These are phyloP conservation scores for Sporobolomyces roseus DNA, from an alignment of 768 basidiomycete genomes.

Conservation along the genomic window DNA sequence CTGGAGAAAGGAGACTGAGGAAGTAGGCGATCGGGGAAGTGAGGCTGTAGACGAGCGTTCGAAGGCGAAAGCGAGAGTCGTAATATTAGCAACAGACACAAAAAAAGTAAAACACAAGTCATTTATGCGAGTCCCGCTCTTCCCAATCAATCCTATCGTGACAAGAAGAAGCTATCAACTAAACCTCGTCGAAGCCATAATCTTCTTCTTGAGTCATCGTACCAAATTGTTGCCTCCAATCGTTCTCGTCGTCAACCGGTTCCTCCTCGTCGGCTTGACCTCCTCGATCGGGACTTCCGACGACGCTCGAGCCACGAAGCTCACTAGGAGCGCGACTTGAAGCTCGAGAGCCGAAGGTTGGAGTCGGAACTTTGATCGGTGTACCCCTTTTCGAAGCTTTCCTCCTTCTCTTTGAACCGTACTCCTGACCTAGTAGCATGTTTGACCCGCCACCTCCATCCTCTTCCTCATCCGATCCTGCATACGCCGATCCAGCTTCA, in stretches of 20 bases:
- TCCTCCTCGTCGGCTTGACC: slow-evolving; percentile 50
- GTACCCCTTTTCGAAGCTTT: not conserved
- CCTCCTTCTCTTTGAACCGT: slow-evolving; percentile 14
- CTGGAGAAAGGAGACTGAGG: no score
- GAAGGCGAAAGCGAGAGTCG: no score
- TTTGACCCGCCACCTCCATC: slow-evolving; percentile 17
- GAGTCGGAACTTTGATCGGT: slow-evolving; percentile 30
- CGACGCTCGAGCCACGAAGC: not conserved
- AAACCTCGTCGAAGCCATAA: no score
- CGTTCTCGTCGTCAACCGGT: slow-evolving; percentile 47
- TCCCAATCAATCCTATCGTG: no score
- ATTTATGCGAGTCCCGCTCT: no score
- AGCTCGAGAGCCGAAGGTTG: slow-evolving; percentile 28
- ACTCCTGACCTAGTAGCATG: slow-evolving; percentile 23
- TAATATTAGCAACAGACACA: no score
- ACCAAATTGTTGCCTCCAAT: slow-evolving; percentile 49
- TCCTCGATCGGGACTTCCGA: not conserved
- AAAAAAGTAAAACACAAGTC: no score
- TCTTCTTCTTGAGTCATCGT: no score
- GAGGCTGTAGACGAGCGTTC: no score
- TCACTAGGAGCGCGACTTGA: slow-evolving; percentile 22
- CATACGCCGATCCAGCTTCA: slow-evolving; percentile 21
- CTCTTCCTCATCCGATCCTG: slow-evolving; percentile 12
- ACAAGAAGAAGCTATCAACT: no score
- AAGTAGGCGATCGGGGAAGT: no score